These are phyloP conservation scores for Eremomyces bilateralis DNA, from an alignment of 495 filamentous ascomycete genomes.

Conservation along the genomic window DNA sequence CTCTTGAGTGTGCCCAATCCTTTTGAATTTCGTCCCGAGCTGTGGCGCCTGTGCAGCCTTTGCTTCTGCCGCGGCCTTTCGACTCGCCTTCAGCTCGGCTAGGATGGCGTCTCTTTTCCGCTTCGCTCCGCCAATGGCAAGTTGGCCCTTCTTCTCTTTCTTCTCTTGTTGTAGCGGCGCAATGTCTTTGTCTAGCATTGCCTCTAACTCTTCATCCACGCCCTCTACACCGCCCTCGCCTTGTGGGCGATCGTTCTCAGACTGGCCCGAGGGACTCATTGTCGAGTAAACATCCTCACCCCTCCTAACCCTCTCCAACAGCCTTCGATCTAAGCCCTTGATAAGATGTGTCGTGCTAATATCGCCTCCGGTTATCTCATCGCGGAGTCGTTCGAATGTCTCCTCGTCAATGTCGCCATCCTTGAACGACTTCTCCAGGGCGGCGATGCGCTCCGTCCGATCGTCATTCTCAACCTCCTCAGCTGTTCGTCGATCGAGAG, in stretches of 20 bases:
- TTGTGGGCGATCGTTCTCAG: neutral
- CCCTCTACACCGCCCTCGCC: constrained; percentile 1
- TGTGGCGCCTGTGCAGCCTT: constrained; percentile 28
- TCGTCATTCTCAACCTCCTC: constrained; percentile 38
- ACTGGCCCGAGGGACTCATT: neutral
- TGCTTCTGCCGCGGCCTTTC: constrained; percentile 34
- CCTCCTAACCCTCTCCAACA: constrained; percentile 46
- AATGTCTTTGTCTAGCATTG: constrained; percentile 41
- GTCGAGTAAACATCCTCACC: constrained; percentile 20
- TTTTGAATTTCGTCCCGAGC: constrained; percentile 63
- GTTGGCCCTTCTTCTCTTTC: constrained; percentile 55
- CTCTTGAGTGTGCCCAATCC: constrained; percentile 39
- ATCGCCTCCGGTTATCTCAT: constrained; percentile 68
- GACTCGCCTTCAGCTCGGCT: constrained; percentile 54
- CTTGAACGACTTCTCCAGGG: constrained; percentile 65
- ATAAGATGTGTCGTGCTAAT: constrained; percentile 60
- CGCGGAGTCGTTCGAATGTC: constrained; percentile 48
- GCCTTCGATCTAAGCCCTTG: constrained; percentile 72
- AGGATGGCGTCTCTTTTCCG: constrained; percentile 67
- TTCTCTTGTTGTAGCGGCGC: constrained; percentile 32
- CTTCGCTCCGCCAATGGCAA: constrained; percentile 36
- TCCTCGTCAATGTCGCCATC: constrained; percentile 55
- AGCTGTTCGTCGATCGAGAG: constrained; percentile 22
- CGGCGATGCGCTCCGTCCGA: constrained; percentile 41
- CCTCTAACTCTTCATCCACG: constrained; percentile 60